Evolutionary conservation across 225 moss, liverwort and hornwort species (phyloP), one percentile per base, ranked within the genome.

Genomic region (Physcomitrium patens): DNA sequence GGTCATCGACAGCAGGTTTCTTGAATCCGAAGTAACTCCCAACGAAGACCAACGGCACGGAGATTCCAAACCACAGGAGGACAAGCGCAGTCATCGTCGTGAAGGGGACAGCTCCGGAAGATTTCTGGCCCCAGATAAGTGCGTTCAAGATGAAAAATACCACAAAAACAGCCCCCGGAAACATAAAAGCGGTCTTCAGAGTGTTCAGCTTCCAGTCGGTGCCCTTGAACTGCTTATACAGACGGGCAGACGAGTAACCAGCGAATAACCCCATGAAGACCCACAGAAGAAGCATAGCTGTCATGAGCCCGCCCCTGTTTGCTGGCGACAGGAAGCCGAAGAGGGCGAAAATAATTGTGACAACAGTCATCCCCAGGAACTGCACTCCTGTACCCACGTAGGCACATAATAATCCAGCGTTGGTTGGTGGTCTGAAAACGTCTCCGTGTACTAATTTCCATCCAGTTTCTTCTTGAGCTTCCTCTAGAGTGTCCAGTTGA

Each of bases 371-470:
- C 52, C 92, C 94, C 63, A 89, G 83, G 74, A 95, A 95, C 73
- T 95, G 92, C 42, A 95, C 92, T 44, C 94, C 94, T 2, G 94
- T 95, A 55, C 94, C 94, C 2, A 95, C 90, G 45, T 95, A 95
- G 20, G 92, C 92, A 69, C 92, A 92, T 59, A 95, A 75, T 18
- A 95, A 79, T 20, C 94, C 92, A 6, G 92, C 81, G 56, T 84
- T 65, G 52, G 71, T 84, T 9, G 92, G 94, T 64, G 94, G 92
- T 61, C 94, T 85, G 80, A 95, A 95, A 2, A 95, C 94, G 51
- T 92, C 94, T 42, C 94, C 94, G 26, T 95, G 94, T 9, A 95
- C 94, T 67, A 95, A 70, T 80, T 95, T 95, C 94, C 94, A 95
- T 10, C 94, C 94, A 5, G 94, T 95, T 80, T 95, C 94, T 71